Evolutionary conservation across 225 moss, liverwort and hornwort species (phyloP), one percentile per base, ranked within the genome.

Genomic region (Anthoceros angustus): DNA sequence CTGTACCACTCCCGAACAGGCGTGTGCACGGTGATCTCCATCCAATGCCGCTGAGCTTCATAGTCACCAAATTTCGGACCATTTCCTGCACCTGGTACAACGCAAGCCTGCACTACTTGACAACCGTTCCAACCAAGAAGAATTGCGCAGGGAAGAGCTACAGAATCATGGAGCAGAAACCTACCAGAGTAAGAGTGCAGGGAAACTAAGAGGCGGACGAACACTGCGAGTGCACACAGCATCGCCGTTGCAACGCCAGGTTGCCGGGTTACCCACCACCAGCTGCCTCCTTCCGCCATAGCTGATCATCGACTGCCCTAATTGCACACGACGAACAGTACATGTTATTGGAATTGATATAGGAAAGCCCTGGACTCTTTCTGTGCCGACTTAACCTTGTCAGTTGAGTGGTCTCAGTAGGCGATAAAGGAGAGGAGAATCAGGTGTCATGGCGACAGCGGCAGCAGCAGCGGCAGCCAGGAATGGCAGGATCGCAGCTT

Each of bases 31-130:
- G 95, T 87, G 42, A 98, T 86, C 74, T 98, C 95, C 95, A 98
- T 98, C 95, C 95, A 98, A 68, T 98, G 95, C 66, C 95, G 82
- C 75, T 98, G 98, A 62, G 92, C 98, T 81, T 98, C 98, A 66
- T 92, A 98, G 42, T 98, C 98, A 20, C 98, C 98, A 80, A 76
- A 98, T 68, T 84, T 86, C 6, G 92, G 89, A 69, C 80, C 74
- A 1, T 79, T 71, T 39, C 78, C 75, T 62, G 80, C 84, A 66
- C 94, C 94, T 94, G 77, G 67, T 63, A 55, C 16, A 62, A 62
- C 25, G 21, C 40, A 41, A 21, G 23, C 21, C 11, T 42, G 23
- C 25, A n/a, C 21, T 18, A 11, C 12, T 43, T 25, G 39, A 63
- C 21, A 5, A 11, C 2, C 15, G 26, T 25, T 41, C 4, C 11